Evolutionary conservation across 768 basidiomycete genomes (phyloP).

Genomic region (Lentinula lateritia): DNA sequence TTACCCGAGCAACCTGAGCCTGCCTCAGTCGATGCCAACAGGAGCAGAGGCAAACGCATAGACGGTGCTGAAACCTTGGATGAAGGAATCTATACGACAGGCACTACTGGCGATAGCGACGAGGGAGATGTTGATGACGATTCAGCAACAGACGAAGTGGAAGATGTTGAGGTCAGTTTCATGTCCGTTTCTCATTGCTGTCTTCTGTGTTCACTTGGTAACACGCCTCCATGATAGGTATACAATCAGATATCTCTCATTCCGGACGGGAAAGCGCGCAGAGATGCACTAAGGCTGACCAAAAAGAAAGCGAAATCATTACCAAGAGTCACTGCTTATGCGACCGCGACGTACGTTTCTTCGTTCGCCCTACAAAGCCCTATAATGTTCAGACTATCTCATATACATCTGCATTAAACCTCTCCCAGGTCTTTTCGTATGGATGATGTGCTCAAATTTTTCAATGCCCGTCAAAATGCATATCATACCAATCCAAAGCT

Average conservation of each 20-base stretch:
- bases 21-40: slow-evolving; percentile 19
- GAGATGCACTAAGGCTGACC: slow-evolving; percentile 84
- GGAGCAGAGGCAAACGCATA: slow-evolving; percentile 13
- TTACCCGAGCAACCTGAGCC: slow-evolving; percentile 76
- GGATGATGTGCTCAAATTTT: slow-evolving; percentile 82
- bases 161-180: slow-evolving; percentile 53
- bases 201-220: neutral
- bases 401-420: neutral
- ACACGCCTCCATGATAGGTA: slow-evolving; percentile 40
- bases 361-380: neutral
- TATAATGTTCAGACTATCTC: too few relatives aligned
- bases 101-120: slow-evolving; percentile 55
- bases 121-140: slow-evolving; percentile 68
- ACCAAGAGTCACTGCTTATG: slow-evolving; percentile 94
- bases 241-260: slow-evolving; percentile 93
- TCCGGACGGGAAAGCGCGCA: slow-evolving; percentile 87
- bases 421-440: slow-evolving; percentile 80
- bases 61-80: slow-evolving; percentile 30
- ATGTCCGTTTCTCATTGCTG: neutral
- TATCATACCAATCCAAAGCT: slow-evolving; percentile 84
- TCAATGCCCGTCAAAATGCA: slow-evolving; percentile 73
- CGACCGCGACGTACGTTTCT: slow-evolving; percentile 72
- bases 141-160: slow-evolving; percentile 36
- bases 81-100: slow-evolving; percentile 31
- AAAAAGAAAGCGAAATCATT: slow-evolving; percentile 92